Percentiles rank a stretch among this genome's conserved stretches.
Conservation (phyloP, 1,284 basidiomycete species). For the Cutaneotrichosporon spelunceum region DNA sequence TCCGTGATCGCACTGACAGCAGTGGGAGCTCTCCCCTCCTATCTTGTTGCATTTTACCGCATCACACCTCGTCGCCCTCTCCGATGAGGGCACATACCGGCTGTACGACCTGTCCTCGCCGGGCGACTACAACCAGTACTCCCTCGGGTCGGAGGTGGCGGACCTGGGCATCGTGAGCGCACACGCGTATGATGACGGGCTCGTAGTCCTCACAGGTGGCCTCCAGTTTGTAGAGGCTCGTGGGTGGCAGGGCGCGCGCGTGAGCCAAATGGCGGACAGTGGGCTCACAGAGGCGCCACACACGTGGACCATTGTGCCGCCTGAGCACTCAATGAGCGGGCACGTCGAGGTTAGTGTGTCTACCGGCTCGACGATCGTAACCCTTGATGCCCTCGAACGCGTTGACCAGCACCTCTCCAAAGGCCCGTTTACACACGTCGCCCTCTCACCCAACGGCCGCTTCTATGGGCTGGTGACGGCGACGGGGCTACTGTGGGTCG, state of each 20-base stretch:
- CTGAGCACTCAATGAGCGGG: constrained; percentile 76
- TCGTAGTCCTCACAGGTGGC: constrained; percentile 79
- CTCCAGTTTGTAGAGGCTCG: constrained; percentile 77
- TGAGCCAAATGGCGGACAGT: constrained; percentile 63
- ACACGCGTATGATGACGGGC: constrained; percentile 74
- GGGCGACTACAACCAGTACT: constrained; percentile 77
- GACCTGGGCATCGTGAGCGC: constrained; percentile 85
- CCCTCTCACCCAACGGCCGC: constrained; percentile 89
- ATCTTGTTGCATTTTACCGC: constrained; percentile 41
- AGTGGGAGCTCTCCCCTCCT: constrained; percentile 46
- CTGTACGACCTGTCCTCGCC: constrained; percentile 74
- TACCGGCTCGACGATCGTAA: constrained; percentile 67
- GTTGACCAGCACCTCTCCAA: constrained; percentile 79
- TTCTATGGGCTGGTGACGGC: constrained; percentile 79
- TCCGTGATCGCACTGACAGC: constrained; percentile 16
- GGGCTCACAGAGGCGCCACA: constrained; percentile 70
- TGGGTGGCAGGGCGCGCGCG: constrained; percentile 71
- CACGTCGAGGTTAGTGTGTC: constrained; percentile 83
- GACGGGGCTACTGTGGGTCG: constrained; percentile 76
- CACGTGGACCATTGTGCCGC: constrained; percentile 80
- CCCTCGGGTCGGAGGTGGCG: constrained; percentile 76
- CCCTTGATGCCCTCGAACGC: constrained; percentile 78
- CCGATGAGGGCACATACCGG: constrained; percentile 88
- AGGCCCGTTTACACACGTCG: constrained; percentile 82
- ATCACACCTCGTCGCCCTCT: constrained; percentile 77